Conservation (phyloP, 805 yeast genomes). For the Saccharomycopsis sp. region DNA sequence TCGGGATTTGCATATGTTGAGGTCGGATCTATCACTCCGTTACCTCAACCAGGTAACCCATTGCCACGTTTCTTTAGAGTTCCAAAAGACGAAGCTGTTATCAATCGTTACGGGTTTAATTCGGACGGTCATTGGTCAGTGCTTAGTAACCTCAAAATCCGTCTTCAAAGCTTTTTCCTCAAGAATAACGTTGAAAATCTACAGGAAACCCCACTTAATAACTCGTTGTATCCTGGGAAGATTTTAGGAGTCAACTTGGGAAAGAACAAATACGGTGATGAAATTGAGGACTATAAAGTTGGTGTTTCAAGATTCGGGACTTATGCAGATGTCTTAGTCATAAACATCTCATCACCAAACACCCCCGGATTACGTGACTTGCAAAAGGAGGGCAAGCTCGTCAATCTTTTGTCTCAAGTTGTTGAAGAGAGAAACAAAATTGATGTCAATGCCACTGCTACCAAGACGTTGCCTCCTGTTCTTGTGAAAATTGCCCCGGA, state of each 20-base stretch:
- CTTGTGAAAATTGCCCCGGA: slow-evolving; percentile 94
- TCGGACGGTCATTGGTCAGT: slow-evolving; percentile 82
- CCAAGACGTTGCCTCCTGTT: slow-evolving; percentile 57
- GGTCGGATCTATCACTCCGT: slow-evolving; percentile 88
- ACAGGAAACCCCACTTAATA: slow-evolving; percentile 29
- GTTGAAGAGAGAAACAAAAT: slow-evolving; percentile 59
- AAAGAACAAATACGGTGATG: slow-evolving; percentile 89
- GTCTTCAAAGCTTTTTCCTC: slow-evolving; percentile 42
- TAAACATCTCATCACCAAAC: slow-evolving; percentile 92
- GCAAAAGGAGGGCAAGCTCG: slow-evolving; percentile 70
- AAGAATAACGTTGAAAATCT: slow-evolving; percentile 24
- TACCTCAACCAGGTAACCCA: slow-evolving; percentile 94
- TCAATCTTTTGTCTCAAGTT: slow-evolving; percentile 59
- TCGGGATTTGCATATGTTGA: slow-evolving; percentile 87
- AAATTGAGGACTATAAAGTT: slow-evolving; percentile 72
- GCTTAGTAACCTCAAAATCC: slow-evolving; percentile 54
- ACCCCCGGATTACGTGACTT: slow-evolving; percentile 91
- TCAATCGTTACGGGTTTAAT: slow-evolving; percentile 92
- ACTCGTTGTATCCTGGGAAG: slow-evolving; percentile 56
- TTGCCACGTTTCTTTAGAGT: slow-evolving; percentile 84
- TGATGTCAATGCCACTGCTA: slow-evolving; percentile 34
- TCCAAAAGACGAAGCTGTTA: slow-evolving; percentile 80
- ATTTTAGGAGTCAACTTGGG: slow-evolving; percentile 82
- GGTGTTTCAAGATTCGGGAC: slow-evolving; percentile 82
- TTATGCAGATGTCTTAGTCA: slow-evolving; percentile 80